Evolutionary conservation across 345 rosid genomes (phyloP), one percentile per base, ranked within the genome.

Genomic region (Conringia planisiliqua): DNA sequence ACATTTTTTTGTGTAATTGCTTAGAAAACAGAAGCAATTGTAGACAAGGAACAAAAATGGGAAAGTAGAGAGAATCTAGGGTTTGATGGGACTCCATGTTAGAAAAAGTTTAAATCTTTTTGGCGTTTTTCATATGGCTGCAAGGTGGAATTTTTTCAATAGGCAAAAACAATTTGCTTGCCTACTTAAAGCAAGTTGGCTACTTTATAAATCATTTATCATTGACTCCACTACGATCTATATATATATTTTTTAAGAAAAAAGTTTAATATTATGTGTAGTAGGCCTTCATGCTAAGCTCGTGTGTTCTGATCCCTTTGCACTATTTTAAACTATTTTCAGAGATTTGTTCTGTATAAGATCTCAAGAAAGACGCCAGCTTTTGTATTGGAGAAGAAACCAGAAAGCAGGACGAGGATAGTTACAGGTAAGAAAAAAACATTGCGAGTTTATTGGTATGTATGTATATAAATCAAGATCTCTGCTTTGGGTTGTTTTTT

Each of bases 291-390:
- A 60, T 78, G 81, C 81, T 66, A 72, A 72, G 62, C 59, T 78
- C 70, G 58, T 72, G 77, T 78, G 65, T 78, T 72, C 70, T 78
- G 65, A 78, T 72, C 81, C 14, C 3, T 71, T 67, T 72, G 59
- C 5, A 10, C 11, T 78, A 56, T 78, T 72, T 47, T 47, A 77
- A 51, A 60, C 40, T 71, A 22, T 68, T 47, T 27, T 5, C 77
- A 71, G 42, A 77, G 44, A 57, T 40, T 59, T 64, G 27, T 58
- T 72, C 56, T 70, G 58, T 71, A 64, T 62, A 68, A 75, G 59
- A 62, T 62, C 75, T 42, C 57, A 55, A 17, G 22, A 7, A 18
- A 69, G 42, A 26, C n/a, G 18, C 13, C 73, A 62, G 75, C 76
- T 74, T 70, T 35, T 58, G 74, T 69, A 4, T 29, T 36, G 17